Evolutionary conservation across 2,329 filamentous ascomycete species (phyloP), one percentile per base, ranked within the genome.

Genomic region (Allantophomopsis lycopodina): DNA sequence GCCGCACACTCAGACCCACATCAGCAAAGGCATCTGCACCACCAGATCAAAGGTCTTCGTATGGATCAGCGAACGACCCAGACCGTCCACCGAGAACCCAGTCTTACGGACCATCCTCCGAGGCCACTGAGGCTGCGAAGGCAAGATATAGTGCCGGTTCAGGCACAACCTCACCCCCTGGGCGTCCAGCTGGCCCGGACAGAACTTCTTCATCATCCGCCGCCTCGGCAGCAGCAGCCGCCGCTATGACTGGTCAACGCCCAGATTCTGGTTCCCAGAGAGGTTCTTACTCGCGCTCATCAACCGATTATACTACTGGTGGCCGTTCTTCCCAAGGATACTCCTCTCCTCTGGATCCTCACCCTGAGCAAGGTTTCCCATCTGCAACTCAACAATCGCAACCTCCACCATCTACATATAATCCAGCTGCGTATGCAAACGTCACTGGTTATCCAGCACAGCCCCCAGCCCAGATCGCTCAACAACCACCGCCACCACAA

Each of bases 371-470:
- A 33, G 41, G 42, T 14, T 52, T 52, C 35, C 45, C 47, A 21
- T 35, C 48, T 32, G 44, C 52, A 31, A 34, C 53, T 13, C 57
- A 57, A 28, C 59, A 58, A 33, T 51, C 55, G 42, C 60, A 60
- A 43, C 55, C 58, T 36, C 60, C 63, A 13, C 75, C 79, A 48
- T 66, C 76, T 32, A 76, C 75, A 49, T 91, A 91, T 56, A 84
- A 91, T 55, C 84, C 84, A 20, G 76, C 75, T 17, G 79, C 80
- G 46, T 91, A 88, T 56, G 81, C 79, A 43, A 75, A 69, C 52
- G 70, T 76, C 48, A 69, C 64, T 51, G 65, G 59, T 39, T 76
- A 69, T 48, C 62, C 64, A 34, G 63, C 65, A 44, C 54, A 59
- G 45, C 47, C 53, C 11, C 58, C 35, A 35, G 38, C 40, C 32